Evolutionary conservation across 768 basidiomycete species (phyloP).

Genomic region (Lactifluus subvellereus): DNA sequence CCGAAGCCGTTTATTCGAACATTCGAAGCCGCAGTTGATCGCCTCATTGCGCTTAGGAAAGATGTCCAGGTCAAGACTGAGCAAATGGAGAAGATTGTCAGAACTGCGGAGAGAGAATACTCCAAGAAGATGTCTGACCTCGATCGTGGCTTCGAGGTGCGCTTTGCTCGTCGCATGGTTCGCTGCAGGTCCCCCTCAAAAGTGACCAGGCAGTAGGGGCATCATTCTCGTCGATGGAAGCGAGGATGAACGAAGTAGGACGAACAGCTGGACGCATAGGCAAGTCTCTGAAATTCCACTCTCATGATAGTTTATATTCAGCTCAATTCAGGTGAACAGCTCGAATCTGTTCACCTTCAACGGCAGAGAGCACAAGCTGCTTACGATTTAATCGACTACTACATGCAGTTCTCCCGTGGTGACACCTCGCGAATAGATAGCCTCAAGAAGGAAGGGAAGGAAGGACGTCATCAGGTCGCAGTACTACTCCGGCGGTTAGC

Average conservation of each 20-base stretch:
- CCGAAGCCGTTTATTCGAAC: constrained; percentile 89
- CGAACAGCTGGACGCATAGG: constrained; percentile 93
- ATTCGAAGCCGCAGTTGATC: constrained; percentile 88
- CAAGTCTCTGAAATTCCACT: constrained; percentile 30
- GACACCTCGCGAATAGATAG: constrained; percentile 71
- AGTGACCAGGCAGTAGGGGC: constrained; percentile 67
- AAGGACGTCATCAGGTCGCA: constrained; percentile 84
- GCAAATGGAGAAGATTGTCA: constrained; percentile 87
- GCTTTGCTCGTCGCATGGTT: constrained; percentile 25
- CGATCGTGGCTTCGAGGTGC: constrained; percentile 88
- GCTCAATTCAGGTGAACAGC: constrained; percentile 71
- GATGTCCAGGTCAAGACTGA: constrained; percentile 89
- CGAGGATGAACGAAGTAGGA: constrained; percentile 87
- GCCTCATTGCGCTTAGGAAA: constrained; percentile 77
- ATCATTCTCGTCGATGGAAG: constrained; percentile 87
- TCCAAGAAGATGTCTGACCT: constrained; percentile 91
- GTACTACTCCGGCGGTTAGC: constrained; percentile 78
- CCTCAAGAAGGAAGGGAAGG: constrained; percentile 80
- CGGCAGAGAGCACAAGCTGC: constrained; percentile 92
- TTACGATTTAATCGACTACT: constrained; percentile 88
- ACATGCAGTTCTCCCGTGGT: constrained; percentile 83
- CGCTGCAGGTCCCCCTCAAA: constrained; percentile 7
- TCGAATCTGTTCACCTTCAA: constrained; percentile 90
- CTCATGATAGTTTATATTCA: constrained; percentile 13
- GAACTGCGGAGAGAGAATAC: constrained; percentile 87